Base-by-base conservation (phyloP, 2,329 filamentous ascomycete genomes). In the Hymenoscyphus salicellus region DNA sequence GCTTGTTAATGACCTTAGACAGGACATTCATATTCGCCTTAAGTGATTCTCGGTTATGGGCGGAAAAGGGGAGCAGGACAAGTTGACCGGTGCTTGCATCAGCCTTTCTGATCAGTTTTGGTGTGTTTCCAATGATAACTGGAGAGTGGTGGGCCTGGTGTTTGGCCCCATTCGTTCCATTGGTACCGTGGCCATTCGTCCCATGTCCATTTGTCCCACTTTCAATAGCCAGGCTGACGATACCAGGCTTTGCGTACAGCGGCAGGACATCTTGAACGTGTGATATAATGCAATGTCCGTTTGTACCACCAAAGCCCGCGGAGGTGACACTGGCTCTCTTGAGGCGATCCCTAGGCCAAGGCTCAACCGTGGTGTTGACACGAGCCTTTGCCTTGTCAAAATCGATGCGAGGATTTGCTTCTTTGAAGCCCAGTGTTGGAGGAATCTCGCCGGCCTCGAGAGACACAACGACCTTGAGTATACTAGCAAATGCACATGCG, bases 311-410 rank as follows among this genome's bases (percentile, higher is more conserved):
- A 30, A 23, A 73, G 2, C 72, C 72, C 58, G 72, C 72, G 10
- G 61, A 67, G 55, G 73, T 74, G 26, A 74, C 55, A 65, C 80
- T 82, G 65, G 82, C 77, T 68, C 79, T 80, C 64, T 79, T 79
- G 75, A 82, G 82, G 56, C n/a, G 5, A 7, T 8, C 58, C 16
- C 43, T 28, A 5, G 68, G 68, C 68, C 68, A 70, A 17, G 64
- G 64, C 14, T 58, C 59, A n/a, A 41, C 32, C 3, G n/a, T 28
- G 5, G 30, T 64, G 3, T 62, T 57, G n/a, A 76, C 73, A 3
- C 20, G 57, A n/a, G 63, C 28, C 16, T 55, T 32, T 23, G n/a
- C 17, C 17, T 49, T 20, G 16, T 61, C 26, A 10, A 63, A 41
- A 20, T 61, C 57, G 36, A 62, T 55, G 17, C 55, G 55, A 16